Evolutionary conservation across 108 stramenopile genomes (phyloP), one percentile per base, ranked within the genome.

Genomic region (Pseudonitzschia pungens): DNA sequence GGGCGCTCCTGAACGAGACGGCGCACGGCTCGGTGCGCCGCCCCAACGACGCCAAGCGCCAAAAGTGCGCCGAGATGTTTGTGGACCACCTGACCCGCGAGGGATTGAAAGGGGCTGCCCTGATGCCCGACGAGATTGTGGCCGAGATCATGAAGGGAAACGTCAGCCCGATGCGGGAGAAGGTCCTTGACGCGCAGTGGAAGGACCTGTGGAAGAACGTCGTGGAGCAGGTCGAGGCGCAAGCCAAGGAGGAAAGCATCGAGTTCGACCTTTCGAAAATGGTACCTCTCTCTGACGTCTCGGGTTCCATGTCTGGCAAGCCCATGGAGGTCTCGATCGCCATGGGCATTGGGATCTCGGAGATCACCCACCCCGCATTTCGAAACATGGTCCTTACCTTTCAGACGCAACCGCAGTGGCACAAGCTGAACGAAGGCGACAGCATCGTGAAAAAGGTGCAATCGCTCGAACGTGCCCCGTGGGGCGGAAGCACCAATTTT

Each of bases 261-360:
- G 79, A 69, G 2, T 68, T 68, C 50, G 65, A 74, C 68, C 68
- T 68, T 0, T 77, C 78, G 16, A 75, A 83, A 54, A 62, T 83
- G 66, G 80, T 83, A 15, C 64, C 80, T 6, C 40, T 86, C 45
- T 68, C 73, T 0, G 86, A 86, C 57, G 86, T 86, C 2, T 81
- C 80, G 21, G 86, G 86, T 0, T 75, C 73, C 11, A 86, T 86
- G 86, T 27, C 15, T 31, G 86, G 86, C 18, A 50, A 27, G 11
- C 86, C 86, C 24, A 83, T 86, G 82, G 69, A 78, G 22, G 83
- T 83, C 12, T 56, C 83, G 10, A 81, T 86, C 57, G 86, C 83
- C 16, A 72, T 86, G 36, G 82, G 83, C 1, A 80, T 86, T 51
- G 52, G 71, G 12, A 59, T 81, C 18, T 78, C 76, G 8, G 80